Evolutionary conservation across 768 basidiomycete species (phyloP), one percentile per base, ranked within the genome.

Genomic region (Rhodotorula graminis): DNA sequence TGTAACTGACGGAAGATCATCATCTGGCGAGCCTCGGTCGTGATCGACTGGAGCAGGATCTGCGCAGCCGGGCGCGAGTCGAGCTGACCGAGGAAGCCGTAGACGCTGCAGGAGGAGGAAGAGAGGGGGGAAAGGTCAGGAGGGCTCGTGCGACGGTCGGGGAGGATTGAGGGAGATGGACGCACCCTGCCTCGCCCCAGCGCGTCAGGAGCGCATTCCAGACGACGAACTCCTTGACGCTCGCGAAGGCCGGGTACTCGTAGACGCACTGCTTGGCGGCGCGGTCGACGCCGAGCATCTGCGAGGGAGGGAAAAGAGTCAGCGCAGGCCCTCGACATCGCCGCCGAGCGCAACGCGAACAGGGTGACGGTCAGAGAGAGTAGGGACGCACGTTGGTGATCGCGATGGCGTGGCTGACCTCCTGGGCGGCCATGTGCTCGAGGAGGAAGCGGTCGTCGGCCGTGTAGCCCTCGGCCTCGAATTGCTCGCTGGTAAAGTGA

Each of bases 81-180:
- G 52, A 90, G 84, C 78, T 88, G 87, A 64, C 84, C 82, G n/a
- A 89, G 79, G 83, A 89, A 89, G 16, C 88, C 87, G 75, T 85
- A 86, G 25, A 86, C 85, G 19, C 87, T 37, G 37, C 37, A 37
- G 4, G 9, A n/a, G 9, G 37, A 37, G 37, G 37, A 9, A 37
- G 37, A 37, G 37, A 9, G 37, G 9, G 37, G 37, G 9, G 37
- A 9, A 5, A 37, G 37, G 37, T 37, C 37, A 37, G 37, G 37
- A 37, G 9, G 37, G 37, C 5, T 37, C 37, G 37, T 9, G 37
- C 9, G 37, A 37, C 37, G 37, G 37, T 37, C 37, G 37, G 5
- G 37, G 33, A 19, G 16, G 86, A 59, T 84, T 81, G 23, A 88
- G 79, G 82, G 88, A 88, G 23, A 87, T 86, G 72, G 84, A 86